A percentile compares a stretch with the other conserved stretches of the same genome.
Evolutionary conservation across 345 rosid genomes (phyloP).

Genomic region (Eucalyptus polyanthemos): DNA sequence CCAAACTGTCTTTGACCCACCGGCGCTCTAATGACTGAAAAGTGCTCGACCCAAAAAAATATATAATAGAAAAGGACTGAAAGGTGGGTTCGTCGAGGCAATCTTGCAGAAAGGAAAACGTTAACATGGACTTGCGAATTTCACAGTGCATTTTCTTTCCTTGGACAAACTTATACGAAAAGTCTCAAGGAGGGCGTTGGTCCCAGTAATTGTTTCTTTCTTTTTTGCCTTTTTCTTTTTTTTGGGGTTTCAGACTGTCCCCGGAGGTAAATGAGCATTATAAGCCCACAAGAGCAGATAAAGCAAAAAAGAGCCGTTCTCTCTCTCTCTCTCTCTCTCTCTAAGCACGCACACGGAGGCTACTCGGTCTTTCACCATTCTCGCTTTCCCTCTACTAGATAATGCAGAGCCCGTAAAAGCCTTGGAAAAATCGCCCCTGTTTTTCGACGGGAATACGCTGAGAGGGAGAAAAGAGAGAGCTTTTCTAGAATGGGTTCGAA

Average conservation of each 20-base stretch:
- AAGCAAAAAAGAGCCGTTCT: neutral
- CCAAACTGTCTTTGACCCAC: neutral
- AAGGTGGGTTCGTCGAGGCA: neutral
- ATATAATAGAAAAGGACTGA: neutral
- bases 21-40: neutral
- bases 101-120: neutral
- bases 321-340: neutral
- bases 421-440: neutral
- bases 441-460: neutral
- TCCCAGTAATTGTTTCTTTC: neutral
- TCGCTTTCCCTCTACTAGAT: neutral
- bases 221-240: neutral
- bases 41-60: neutral
- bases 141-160: neutral
- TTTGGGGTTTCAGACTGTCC: neutral
- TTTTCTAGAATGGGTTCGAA: conserved; percentile 32
- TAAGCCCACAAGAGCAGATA: neutral
- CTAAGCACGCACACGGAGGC: neutral
- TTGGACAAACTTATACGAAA: neutral
- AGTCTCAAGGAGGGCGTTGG: neutral
- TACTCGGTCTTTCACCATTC: neutral
- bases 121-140: neutral
- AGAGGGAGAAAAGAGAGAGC: neutral
- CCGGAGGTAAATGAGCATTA: neutral
- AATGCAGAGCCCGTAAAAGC: neutral